These are phyloP conservation scores for Monosporascus sp. DNA, from an alignment of 2,329 filamentous ascomycete genomes.

Conservation along the genomic window DNA sequence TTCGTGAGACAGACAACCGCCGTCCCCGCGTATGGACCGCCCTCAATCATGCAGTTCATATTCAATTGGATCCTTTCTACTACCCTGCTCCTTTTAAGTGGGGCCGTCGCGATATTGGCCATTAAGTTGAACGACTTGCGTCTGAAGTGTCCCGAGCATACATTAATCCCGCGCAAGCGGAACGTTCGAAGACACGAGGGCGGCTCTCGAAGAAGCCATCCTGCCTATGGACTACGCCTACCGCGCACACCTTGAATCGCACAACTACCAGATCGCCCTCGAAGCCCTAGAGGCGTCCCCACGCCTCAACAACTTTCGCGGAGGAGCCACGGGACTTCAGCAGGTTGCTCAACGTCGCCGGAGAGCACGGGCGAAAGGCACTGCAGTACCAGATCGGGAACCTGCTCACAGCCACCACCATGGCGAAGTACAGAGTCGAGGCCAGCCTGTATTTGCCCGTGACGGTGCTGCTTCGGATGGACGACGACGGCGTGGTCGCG, in stretches of 20 bases:
- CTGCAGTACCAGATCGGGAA: slow-evolving; percentile 7
- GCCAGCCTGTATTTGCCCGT: slow-evolving; percentile 3
- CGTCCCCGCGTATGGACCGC: neutral
- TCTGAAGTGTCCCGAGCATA: neutral
- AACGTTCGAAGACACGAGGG: slow-evolving; percentile 1
- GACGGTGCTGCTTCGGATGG: slow-evolving; percentile 1
- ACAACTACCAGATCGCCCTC: neutral
- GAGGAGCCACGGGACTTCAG: slow-evolving; percentile 5
- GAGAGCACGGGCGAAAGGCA: neutral
- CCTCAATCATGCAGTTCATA: neutral
- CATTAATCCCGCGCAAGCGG: neutral
- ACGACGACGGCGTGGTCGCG: slow-evolving; percentile 1
- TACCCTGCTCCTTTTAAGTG: neutral
- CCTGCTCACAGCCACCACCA: slow-evolving; percentile 3
- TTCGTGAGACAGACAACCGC: neutral
- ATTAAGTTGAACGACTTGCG: neutral
- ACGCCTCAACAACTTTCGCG: slow-evolving; percentile 7
- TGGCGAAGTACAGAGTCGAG: slow-evolving; percentile 1
- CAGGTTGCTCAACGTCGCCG: neutral
- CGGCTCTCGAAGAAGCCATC: slow-evolving; percentile 1
- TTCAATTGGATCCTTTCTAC: neutral
- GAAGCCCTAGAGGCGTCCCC: slow-evolving; percentile 5
- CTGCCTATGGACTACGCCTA: neutral
- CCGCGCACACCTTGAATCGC: neutral
- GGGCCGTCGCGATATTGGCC: neutral